Evolutionary conservation across 129 eudicot genomes (phyloP), one percentile per base, ranked within the genome.

Genomic region (Centaurea solstitialis): DNA sequence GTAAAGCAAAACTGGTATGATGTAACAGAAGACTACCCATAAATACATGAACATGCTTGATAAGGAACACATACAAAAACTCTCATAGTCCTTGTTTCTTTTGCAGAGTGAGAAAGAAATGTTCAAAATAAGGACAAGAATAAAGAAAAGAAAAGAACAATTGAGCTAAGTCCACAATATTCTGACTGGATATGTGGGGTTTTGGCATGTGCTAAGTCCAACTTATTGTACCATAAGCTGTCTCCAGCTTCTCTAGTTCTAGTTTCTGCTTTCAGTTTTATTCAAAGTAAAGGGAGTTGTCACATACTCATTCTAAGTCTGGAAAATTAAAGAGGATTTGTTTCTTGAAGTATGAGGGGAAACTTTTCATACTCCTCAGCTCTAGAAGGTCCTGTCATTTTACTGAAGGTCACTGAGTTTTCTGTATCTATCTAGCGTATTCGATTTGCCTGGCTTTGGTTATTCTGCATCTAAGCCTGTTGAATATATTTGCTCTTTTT

Each of bases 241-340:
- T 75, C 80, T 64, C 62, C 38, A 76, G 59, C 38, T 76, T 76
- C 72, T 37, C 17, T 76, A 10, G 71, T 76, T 11, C 59, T 38
- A 35, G 37, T 21, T 37, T 37, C 22, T 21, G 18, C 38, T 40
- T 62, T 37, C 72, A 76, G 79, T 33, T 45, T 12, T 11, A 2
- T 10, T 45, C 57, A 45, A 45, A 2, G 17, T 41, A 15, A 12
- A 45, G 57, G 57, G 57, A 45, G n/a, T 9, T 45, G 61, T 13
- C 20, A 50, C 61, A n/a, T n/a, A n/a, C n/a, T n/a, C n/a, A n/a
- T n/a, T n/a, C n/a, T n/a, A n/a, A n/a, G n/a, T n/a, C n/a, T n/a
- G n/a, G n/a, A n/a, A n/a, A n/a, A n/a, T n/a, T n/a, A n/a, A n/a
- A n/a, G n/a, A n/a, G n/a, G n/a, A n/a, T n/a, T n/a, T n/a, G n/a